Evolutionary conservation across 176 grass and related monocot species (phyloP), one percentile per base, ranked within the genome.

Genomic region (Aegilops tauschii): DNA sequence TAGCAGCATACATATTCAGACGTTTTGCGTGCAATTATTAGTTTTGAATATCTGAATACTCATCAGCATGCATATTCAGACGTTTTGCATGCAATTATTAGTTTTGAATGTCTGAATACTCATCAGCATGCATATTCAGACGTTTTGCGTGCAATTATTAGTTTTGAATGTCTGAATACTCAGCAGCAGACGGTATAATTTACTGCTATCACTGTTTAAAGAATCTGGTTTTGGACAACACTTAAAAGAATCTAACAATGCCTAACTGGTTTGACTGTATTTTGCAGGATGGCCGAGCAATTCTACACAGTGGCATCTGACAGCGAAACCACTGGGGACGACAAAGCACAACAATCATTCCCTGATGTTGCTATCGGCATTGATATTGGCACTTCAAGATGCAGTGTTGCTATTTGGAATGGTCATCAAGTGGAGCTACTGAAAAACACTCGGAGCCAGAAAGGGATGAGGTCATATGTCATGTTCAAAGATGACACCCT

Each of bases 321-420:
- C 50, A 89, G 90, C 75, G 93, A 95, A 82, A 95, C 79, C 65
- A 90, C 88, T 0, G 80, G 86, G 16, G 88, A 92, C n/a, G 90
- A 95, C 36, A 90, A 87, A 82, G 6, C 65, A 12, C 86, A 90
- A 18, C 50, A 61, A 77, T 49, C 86, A 7, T 90, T 95, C 61
- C 90, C 86, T 82, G 83, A 90, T 92, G 39, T 89, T 87, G 88
- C 93, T 84, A 89, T 92, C 56, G 90, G 93, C 54, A 92, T 95
- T 37, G 90, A 95, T 75, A 86, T 92, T 70, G 93, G 93, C 27
- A 95, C 93, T 35, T 95, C 93, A 80, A 95, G 86, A 64, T 90
- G 90, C 59, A 92, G 88, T n/a, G 86, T 92, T 81, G 93, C 90
- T 8, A 23, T 92, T 84, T 95, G 90, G 93, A 92, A 84, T n/a